phyloP scores from a whole-genome alignment of 2,329 filamentous ascomycete species.

The Cryoendolithus antarcticus region DNA sequence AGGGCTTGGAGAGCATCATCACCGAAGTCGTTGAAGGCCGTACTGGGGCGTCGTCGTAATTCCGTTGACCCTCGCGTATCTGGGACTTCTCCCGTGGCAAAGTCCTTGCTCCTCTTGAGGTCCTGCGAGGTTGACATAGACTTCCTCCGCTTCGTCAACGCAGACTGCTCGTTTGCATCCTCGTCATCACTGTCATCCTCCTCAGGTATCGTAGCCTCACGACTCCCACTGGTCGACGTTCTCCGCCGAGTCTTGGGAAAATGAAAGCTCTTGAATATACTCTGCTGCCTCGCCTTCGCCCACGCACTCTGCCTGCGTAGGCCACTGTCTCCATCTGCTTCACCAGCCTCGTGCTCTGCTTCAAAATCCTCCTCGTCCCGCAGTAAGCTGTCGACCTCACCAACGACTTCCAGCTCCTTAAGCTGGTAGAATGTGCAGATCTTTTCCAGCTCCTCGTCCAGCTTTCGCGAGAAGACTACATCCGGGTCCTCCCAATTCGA shows the following conservation, averaged over 20 bases:
- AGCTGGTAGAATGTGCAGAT: conserved; percentile 79
- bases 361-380: conserved; percentile 60
- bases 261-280: conserved; percentile 41
- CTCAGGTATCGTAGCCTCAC: conserved; percentile 41
- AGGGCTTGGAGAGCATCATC: conserved; percentile 61
- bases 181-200: conserved; percentile 52
- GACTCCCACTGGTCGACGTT: conserved; percentile 28
- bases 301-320: conserved; percentile 19
- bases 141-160: conserved; percentile 28
- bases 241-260: conserved; percentile 33
- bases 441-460: conserved; percentile 87
- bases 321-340: conserved; percentile 17
- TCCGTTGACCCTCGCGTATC: conserved; percentile 15
- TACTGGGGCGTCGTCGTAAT: conserved; percentile 50
- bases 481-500: conserved; percentile 55
- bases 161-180: conserved; percentile 40
- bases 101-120: conserved; percentile 9
- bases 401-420: conserved; percentile 79
- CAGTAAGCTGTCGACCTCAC: conserved; percentile 66
- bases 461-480: conserved; percentile 63
- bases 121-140: conserved; percentile 4
- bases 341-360: conserved; percentile 33
- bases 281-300: conserved; percentile 26
- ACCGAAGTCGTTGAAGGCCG: conserved; percentile 62
- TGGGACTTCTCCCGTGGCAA: conserved; percentile 7